Evolutionary conservation across 2,329 filamentous ascomycete species (phyloP).

Genomic region (Pyrenophora teres): DNA sequence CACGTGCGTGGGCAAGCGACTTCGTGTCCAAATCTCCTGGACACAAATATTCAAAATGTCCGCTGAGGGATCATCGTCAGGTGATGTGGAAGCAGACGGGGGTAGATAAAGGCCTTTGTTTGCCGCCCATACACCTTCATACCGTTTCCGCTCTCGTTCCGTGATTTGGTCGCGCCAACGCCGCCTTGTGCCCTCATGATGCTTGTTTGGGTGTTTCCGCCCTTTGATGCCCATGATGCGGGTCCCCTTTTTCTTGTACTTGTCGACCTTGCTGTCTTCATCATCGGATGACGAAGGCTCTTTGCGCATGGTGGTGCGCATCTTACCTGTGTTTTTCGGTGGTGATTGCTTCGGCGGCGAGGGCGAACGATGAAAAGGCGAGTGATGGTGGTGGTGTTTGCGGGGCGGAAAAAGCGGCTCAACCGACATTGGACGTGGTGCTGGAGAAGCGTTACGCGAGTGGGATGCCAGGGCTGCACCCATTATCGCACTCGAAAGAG

Average conservation of each 20-base stretch:
- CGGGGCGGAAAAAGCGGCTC: conserved; percentile 49
- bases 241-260: conserved; percentile 60
- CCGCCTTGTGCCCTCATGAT: conserved; percentile 75
- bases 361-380: conserved; percentile 46
- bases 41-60: conserved; percentile 71
- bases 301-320: conserved; percentile 71
- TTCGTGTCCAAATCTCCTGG: conserved; percentile 75
- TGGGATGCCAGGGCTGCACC: conserved; percentile 71
- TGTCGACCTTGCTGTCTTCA: conserved; percentile 59
- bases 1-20: conserved; percentile 68
- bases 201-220: conserved; percentile 67
- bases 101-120: conserved; percentile 65
- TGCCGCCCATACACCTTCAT: conserved; percentile 84
- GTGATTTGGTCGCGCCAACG: conserved; percentile 79
- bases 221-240: conserved; percentile 56
- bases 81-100: conserved; percentile 8
- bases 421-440: conserved; percentile 36
- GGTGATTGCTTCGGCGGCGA: conserved; percentile 46
- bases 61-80: conserved; percentile 46
- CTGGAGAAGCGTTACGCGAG: conserved; percentile 56
- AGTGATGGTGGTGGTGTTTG: conserved; percentile 45
- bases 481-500: conserved; percentile 74
- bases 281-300: conserved; percentile 47
- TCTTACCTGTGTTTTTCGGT: conserved; percentile 53
- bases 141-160: conserved; percentile 73